Evolutionary conservation across 1,139 yeast genomes (phyloP), one percentile per base, ranked within the genome.

Genomic region (Magnusiomyces paraingens): DNA sequence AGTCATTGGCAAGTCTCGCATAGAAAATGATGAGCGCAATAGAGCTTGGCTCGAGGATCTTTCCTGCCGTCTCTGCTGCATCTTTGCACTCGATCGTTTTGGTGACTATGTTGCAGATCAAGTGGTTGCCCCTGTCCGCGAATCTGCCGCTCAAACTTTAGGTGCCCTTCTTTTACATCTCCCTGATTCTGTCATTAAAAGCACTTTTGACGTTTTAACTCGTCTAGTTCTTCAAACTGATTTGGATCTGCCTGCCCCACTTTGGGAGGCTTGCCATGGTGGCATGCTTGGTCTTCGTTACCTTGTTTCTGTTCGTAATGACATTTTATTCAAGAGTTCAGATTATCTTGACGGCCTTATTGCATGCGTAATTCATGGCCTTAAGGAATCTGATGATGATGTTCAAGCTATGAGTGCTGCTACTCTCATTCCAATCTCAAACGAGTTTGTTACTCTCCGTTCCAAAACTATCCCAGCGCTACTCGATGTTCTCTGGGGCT

Each of bases 231-330:
- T 86, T 53, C 99, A 94, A 68, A 64, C 60, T 4, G 81, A 84
- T 50, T 75, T 79, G 6, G 73, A 71, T 49, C 58, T 67, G 2
- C 62, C 68, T 45, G 64, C 68, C 41, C 75, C 77, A 4, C 79
- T 86, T 54, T 94, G 99, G 99, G 98, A 94, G 68, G 98, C 97
- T 1, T 88, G 94, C 57, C 99, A 94, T 73, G 99, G 99, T 59
- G 99, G 99, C 49, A 84, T 94, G 84, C 78, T 94, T 26, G 99
- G 99, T 0, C 75, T 94, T 53, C 76, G 96, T 56, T 94, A 94
- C 70, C 84, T 93, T 62, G 99, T 91, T 3, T 86, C 96, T 59
- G 91, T 93, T 3, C 78, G 96, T 63, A 84, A 91, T 0, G 95
- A 88, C 59, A 79, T 90, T 26, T 72, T 94, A 36, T 73, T 85